Conservation (phyloP, 192 early-diverging fungal species). For the Irineochytrium annulatum region DNA sequence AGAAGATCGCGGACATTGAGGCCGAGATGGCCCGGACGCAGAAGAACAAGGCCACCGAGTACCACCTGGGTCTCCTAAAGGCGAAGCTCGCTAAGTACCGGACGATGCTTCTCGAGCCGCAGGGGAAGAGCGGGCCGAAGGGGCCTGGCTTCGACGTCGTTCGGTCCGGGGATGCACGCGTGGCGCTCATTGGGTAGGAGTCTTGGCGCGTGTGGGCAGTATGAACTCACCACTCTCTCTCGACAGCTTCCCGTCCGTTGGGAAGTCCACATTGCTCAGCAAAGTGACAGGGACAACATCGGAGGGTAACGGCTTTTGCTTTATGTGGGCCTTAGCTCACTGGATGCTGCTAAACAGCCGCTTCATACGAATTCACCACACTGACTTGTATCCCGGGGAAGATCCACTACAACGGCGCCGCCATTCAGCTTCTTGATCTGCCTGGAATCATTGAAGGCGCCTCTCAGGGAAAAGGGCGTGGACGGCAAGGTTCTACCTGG, state of each 20-base stretch:
- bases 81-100: conserved; percentile 77
- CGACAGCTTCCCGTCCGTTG: conserved; percentile 88
- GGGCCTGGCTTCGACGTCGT: conserved; percentile 96
- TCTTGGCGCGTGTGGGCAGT: neutral
- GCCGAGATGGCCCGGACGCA: conserved; percentile 60
- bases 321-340: neutral
- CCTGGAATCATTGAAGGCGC: conserved; percentile 99
- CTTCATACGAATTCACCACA: conserved; percentile 92
- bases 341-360: conserved; percentile 2
- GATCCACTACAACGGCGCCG: conserved; percentile 91
- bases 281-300: conserved; percentile 90
- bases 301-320: conserved; percentile 55
- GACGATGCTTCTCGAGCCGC: conserved; percentile 44
- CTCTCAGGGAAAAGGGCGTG: conserved; percentile 94
- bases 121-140: conserved; percentile 46
- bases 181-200: conserved; percentile 75
- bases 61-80: conserved; percentile 97
- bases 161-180: conserved; percentile 92
- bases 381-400: conserved; percentile 80
- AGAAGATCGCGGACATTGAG: conserved; percentile 32
- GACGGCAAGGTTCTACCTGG: conserved; percentile 68
- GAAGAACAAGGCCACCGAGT: conserved; percentile 97
- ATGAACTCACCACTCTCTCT: too few relatives aligned
- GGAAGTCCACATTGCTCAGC: conserved; percentile 93
- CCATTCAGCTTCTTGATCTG: conserved; percentile 96